Base-by-base conservation (phyloP, 78 protist species). In the Parvularia atlantis region DNA sequence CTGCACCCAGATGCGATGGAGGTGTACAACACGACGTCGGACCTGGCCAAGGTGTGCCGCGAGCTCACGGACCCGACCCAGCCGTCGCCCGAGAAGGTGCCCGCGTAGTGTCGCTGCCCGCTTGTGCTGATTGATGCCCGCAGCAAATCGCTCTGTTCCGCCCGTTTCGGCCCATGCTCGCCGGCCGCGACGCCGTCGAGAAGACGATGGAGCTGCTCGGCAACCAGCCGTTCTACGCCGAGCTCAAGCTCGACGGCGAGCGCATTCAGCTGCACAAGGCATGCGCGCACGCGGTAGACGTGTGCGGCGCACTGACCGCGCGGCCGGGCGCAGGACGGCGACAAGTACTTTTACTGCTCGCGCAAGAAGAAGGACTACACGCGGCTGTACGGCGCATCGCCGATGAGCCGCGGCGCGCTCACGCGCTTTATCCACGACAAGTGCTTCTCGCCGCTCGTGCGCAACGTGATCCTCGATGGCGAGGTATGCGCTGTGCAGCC, bases 111-210 rank as follows among this genome's bases (percentile, higher is more conserved):
- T n/a, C n/a, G n/a, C n/a, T n/a, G n/a, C n/a, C n/a, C n/a, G n/a
- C n/a, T n/a, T n/a, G n/a, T n/a, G n/a, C n/a, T n/a, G n/a, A n/a
- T n/a, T n/a, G n/a, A n/a, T n/a, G 46, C 46, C 35, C 39, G 19
- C 43, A 37, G 72, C 2, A 17, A 9, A 71, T 82, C 28, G 13
- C 2, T 22, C 26, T 85, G n/a, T 79, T 83, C 54, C 40, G 74
- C 22, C 82, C 93, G n/a, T 58, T 90, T 46, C 78, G 79, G 69
- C 95, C 95, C 39, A 90, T 90, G 95, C 66, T 90, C 30, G 95
- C 95, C 13, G n/a, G 69, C 66, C 60, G 74, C n/a, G 80, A 22
- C 75, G 57, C 62, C 59, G 46, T 50, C 1, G 77, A 81, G 17
- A 65, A 73, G 50, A 40, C 87, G 9, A 20, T 67, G 30, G 10